Conservation (phyloP, 2,329 filamentous ascomycete species). For the Microdochium trichocladiopsis region DNA sequence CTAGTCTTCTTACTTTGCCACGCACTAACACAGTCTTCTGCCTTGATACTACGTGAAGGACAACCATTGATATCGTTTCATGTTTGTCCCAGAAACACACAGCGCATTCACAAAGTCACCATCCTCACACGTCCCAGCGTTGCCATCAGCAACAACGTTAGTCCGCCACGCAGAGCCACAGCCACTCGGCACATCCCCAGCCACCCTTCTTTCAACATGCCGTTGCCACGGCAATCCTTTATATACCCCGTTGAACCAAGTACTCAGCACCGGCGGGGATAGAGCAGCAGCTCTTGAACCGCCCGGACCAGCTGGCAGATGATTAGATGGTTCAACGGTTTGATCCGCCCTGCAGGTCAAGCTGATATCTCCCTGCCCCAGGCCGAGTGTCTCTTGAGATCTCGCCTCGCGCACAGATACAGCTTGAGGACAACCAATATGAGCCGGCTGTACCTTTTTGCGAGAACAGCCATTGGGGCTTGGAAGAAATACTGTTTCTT, state of each 20-base stretch:
- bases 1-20: no score
- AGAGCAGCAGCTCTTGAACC: background rate
- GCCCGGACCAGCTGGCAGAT: background rate
- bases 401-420: no score
- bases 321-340: background rate
- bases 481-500: no score
- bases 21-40: no score
- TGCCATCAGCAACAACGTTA: background rate
- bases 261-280: background rate
- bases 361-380: background rate
- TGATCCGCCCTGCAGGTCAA: background rate
- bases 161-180: background rate
- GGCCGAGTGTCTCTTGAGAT: background rate
- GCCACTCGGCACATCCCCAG: background rate
- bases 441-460: no score
- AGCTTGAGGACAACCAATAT: no score
- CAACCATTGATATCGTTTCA: no score
- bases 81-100: no score
- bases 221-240: background rate
- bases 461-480: no score
- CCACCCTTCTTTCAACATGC: background rate
- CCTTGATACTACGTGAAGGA: no score
- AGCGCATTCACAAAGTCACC: background rate
- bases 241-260: background rate
- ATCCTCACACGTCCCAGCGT: background rate